These are phyloP conservation scores for Ogataea populi-albae DNA, from an alignment of 805 yeast genomes.

Conservation along the genomic window DNA sequence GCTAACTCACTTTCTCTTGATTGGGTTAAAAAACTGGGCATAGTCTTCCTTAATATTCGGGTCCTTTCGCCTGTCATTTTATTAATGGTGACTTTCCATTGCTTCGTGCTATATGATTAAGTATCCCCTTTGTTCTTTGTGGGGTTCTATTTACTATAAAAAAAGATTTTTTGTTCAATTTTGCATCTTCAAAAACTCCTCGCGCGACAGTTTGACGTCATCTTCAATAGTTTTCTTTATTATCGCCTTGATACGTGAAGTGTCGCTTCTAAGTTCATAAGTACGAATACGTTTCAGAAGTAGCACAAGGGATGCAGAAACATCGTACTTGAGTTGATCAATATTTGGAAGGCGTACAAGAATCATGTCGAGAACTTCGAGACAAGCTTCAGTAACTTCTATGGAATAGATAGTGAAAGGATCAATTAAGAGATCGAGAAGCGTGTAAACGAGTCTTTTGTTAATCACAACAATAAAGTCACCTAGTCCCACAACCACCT, in stretches of 20 bases:
- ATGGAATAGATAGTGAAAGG: constrained; percentile 25
- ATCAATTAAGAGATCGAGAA: constrained; percentile 24
- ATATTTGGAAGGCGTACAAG: constrained; percentile 1
- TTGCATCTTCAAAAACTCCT: no score
- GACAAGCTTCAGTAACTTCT: constrained; percentile 7
- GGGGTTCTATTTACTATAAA: background rate
- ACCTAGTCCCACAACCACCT: constrained; percentile 16
- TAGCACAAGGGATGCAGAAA: constrained; percentile 22
- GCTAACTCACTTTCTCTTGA: constrained; percentile 19
- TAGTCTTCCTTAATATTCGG: constrained; percentile 3
- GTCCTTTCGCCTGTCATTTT: no score
- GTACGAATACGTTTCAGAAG: constrained; percentile 15
- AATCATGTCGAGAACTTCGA: constrained; percentile 6
- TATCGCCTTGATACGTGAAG: no score
- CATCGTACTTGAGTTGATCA: constrained; percentile 20
- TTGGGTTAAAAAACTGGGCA: constrained; percentile 24
- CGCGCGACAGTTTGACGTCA: no score
- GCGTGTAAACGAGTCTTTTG: constrained; percentile 19
- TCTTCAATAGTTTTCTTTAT: no score
- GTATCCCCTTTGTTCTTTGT: background rate
- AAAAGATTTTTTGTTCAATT: constrained; percentile 1
- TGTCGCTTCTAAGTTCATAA: no score
- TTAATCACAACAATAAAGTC: constrained; percentile 19
- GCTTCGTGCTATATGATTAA: no score
- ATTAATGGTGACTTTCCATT: no score